Evolutionary conservation across 352 stramenopile species (phyloP), one percentile per base, ranked within the genome.

Genomic region (Phytophthora hybrid): DNA sequence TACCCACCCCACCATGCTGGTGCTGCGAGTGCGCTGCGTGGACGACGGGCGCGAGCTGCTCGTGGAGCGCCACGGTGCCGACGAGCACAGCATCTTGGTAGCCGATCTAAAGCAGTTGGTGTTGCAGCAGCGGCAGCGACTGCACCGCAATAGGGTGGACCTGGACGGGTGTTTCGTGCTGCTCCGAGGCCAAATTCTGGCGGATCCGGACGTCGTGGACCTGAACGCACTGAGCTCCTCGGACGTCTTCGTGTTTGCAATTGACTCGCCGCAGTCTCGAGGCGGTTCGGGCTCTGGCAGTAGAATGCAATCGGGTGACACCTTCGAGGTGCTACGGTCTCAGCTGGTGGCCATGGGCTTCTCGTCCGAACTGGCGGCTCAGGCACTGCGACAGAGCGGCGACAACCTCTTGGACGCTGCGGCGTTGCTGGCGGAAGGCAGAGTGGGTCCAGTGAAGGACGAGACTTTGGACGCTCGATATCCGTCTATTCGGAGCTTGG

Each of bases 291-390:
- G 29, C 31, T 61, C 47, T 64, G 47, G 44, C 39, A 64, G 51
- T 19, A 65, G 56, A 71, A 57, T 60, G 51, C 65, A 76, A 67
- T 55, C 26, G 18, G 39, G 44, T 72, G 39, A 55, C 10, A 77
- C 34, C 18, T 58, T 67, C 14, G 32, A 78, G 16, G 16, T 67
- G 31, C 54, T 66, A 31, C 66, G 34, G 26, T 51, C 63, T 71
- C 86, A 91, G 68, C 68, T 92, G n/a, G 63, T 88, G 37, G 82
- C 83, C n/a, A 93, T 93, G 84, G 86, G 86, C 0, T 93, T 93
- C 56, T 60, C 54, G 4, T 11, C 26, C 3, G 64, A 72, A 1
- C 70, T 83, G 26, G 81, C 79, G 10, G 54, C 59, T 13, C 52
- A 61, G 3, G 82, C 81, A 19, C 68, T 91, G 46, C 23, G 63